A percentile compares a stretch with the other conserved stretches of the same genome.
Conservation (phyloP, 208 protist genomes). For the Leishmania lainsoni region DNA sequence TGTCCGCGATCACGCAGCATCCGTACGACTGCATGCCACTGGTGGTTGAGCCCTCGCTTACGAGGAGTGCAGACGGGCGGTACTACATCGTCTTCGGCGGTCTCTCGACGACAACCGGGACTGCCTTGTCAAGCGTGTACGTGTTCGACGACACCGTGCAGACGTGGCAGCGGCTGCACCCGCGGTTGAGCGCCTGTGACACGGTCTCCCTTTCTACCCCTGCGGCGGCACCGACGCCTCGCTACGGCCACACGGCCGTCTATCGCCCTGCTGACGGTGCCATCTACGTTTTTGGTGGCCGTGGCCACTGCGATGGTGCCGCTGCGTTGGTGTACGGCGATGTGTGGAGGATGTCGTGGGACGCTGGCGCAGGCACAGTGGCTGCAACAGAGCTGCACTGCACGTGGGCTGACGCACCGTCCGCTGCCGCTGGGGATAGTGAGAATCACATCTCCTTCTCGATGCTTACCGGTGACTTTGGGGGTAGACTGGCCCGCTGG, state of each 20-base stretch:
- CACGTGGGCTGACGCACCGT: slow-evolving; percentile 14
- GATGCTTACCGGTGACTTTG: background rate
- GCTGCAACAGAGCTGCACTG: slow-evolving; percentile 23
- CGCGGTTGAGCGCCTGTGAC: background rate
- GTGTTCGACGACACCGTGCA: slow-evolving; percentile 18
- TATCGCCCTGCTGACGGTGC: slow-evolving; percentile 38
- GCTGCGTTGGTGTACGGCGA: slow-evolving; percentile 23
- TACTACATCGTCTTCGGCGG: slow-evolving; percentile 52
- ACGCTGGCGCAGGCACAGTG: background rate
- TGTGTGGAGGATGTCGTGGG: slow-evolving; percentile 43
- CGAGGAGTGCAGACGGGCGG: slow-evolving; percentile 50
- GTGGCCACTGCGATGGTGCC: slow-evolving; percentile 13
- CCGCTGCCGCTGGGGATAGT: background rate
- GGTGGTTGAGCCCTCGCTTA: slow-evolving; percentile 62
- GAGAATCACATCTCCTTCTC: slow-evolving; percentile 6
- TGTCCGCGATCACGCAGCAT: slow-evolving; percentile 52
- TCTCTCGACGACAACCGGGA: slow-evolving; percentile 18
- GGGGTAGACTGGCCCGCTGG: slow-evolving; percentile 41
- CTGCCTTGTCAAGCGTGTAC: slow-evolving; percentile 17
- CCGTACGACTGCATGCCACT: slow-evolving; percentile 35
- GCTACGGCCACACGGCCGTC: slow-evolving; percentile 66
- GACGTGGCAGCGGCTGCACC: slow-evolving; percentile 23
- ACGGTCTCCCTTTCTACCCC: background rate
- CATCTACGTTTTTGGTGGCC: slow-evolving; percentile 79
- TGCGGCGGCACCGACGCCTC: slow-evolving; percentile 10